phyloP scores from a whole-genome alignment of 495 filamentous ascomycete genomes.

The Penicillium ucsense region DNA sequence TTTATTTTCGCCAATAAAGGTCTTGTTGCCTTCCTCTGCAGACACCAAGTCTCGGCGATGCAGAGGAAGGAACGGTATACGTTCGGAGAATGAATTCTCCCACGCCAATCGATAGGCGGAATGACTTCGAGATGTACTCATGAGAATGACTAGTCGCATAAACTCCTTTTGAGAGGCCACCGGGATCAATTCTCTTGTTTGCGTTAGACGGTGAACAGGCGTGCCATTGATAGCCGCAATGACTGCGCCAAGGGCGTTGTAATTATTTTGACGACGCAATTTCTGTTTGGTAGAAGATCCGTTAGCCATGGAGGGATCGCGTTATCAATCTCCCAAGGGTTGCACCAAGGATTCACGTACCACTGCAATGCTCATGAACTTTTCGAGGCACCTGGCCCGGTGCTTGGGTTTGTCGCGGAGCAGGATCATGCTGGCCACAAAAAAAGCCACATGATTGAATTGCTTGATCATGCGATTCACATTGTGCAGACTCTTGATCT shows the following conservation, averaged over 20 bases:
- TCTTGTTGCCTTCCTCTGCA: constrained; percentile 85
- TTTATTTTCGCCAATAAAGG: constrained; percentile 64
- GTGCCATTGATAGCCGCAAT: constrained; percentile 87
- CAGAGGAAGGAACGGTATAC: constrained; percentile 92
- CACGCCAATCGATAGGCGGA: constrained; percentile 92
- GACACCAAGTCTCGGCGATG: constrained; percentile 81
- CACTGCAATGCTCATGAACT: constrained; percentile 78
- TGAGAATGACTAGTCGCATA: constrained; percentile 80
- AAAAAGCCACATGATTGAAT: constrained; percentile 90
- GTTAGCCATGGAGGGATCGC: not conserved
- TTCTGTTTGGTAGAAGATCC: constrained; percentile 32
- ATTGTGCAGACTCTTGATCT: constrained; percentile 68
- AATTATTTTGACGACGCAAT: constrained; percentile 88
- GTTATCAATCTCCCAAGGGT: not conserved
- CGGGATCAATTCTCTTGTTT: constrained; percentile 72
- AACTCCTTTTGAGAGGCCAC: constrained; percentile 64
- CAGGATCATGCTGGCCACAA: constrained; percentile 84
- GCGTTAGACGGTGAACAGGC: constrained; percentile 73
- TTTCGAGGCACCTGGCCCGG: constrained; percentile 78
- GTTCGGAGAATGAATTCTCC: constrained; percentile 82
- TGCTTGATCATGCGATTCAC: constrained; percentile 91
- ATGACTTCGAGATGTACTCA: constrained; percentile 84
- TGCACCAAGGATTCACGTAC: constrained; percentile 19
- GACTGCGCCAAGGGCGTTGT: constrained; percentile 87
- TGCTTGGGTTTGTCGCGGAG: constrained; percentile 95